phyloP scores from a whole-genome alignment of 352 stramenopile genomes.

The Globisporangium okanoganense region DNA sequence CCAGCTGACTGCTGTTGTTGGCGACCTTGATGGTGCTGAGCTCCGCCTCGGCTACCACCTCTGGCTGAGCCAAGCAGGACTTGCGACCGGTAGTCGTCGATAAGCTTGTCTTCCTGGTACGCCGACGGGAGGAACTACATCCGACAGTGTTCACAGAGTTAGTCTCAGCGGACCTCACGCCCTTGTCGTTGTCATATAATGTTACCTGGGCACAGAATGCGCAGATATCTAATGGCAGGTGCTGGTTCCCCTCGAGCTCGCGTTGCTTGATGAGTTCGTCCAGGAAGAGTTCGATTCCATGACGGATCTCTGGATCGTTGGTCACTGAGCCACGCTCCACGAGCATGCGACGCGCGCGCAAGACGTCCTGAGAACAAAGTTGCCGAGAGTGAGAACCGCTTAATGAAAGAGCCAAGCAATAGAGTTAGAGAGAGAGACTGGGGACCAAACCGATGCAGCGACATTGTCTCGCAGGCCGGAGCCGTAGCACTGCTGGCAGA shows the following conservation, averaged over 20 bases:
- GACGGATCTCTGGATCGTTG: constrained; percentile 20
- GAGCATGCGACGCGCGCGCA: constrained; percentile 53
- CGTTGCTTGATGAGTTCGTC: constrained; percentile 28
- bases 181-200: not conserved
- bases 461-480: constrained; percentile 51
- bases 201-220: constrained; percentile 39
- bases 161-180: not conserved
- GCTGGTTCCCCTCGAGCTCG: constrained; percentile 27
- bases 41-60: constrained; percentile 5
- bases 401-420: not conserved
- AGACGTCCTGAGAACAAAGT: constrained; percentile 31
- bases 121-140: constrained; percentile 43
- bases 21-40: constrained; percentile 10
- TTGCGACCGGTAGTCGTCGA: constrained; percentile 31
- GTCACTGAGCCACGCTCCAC: constrained; percentile 29
- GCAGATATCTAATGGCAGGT: constrained; percentile 40
- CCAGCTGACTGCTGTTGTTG: constrained; percentile 11
- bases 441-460: constrained; percentile 28
- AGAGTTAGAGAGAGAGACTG: not conserved
- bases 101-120: constrained; percentile 34
- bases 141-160: not conserved
- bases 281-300: constrained; percentile 46
- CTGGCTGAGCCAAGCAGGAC: constrained; percentile 17
- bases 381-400: constrained; percentile 3
- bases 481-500: constrained; percentile 45